A percentile compares a stretch with the other conserved stretches of the same genome.
Conservation (phyloP, 257 asterid species). For the Nemophila menziesii region DNA sequence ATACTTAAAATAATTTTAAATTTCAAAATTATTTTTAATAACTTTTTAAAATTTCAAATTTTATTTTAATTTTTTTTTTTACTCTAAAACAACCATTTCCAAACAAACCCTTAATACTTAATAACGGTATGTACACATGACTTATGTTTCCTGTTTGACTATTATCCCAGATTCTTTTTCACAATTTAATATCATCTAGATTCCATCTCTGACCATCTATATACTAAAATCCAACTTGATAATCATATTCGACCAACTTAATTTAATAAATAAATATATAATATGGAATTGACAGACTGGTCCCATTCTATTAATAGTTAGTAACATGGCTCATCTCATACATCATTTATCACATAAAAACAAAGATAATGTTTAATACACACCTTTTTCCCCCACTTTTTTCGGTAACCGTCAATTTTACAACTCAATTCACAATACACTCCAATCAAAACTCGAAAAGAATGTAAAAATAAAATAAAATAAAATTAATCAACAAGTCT, state of each 20-base stretch:
- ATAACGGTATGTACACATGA: not conserved
- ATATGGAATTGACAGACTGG: not conserved
- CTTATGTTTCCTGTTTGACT: not conserved
- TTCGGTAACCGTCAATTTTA: slow-evolving; percentile 21
- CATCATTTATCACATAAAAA: slow-evolving; percentile 5
- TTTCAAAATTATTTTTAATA: too few relatives aligned
- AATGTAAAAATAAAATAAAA: not conserved
- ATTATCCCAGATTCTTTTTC: not conserved
- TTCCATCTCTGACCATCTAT: not conserved
- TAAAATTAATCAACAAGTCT: slow-evolving; percentile 17
- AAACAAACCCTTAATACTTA: too few relatives aligned
- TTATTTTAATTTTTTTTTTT: too few relatives aligned
- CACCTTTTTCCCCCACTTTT: slow-evolving; percentile 17
- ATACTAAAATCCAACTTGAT: not conserved
- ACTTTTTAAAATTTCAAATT: too few relatives aligned
- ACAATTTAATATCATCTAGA: not conserved
- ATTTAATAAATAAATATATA: too few relatives aligned
- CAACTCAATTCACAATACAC: slow-evolving; percentile 26
- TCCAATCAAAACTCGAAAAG: slow-evolving; percentile 9
- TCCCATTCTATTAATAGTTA: not conserved
- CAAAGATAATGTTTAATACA: slow-evolving; percentile 16
- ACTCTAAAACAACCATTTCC: too few relatives aligned
- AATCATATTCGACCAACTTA: not conserved
- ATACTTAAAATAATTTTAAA: too few relatives aligned
- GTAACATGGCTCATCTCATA: not conserved